Conservation (phyloP, 306 rosid species). For the Pyrus communis region DNA sequence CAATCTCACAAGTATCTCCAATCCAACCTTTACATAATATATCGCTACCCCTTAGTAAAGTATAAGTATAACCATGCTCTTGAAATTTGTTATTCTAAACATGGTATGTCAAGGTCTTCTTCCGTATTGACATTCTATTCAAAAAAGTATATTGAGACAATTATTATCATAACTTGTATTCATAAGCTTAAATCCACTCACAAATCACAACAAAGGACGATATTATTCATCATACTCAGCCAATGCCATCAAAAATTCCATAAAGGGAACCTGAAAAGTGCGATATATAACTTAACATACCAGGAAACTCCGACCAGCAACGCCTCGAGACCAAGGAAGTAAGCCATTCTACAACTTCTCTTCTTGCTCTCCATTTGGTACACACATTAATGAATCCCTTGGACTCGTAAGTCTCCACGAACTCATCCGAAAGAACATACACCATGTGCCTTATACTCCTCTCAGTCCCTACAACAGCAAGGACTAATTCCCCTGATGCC, state of each 20-base stretch:
- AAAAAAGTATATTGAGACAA: neutral
- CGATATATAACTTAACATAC: slow-evolving; percentile 16
- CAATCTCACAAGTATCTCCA: neutral
- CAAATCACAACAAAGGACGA: neutral
- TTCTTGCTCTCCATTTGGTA: slow-evolving; percentile 67
- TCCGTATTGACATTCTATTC: neutral
- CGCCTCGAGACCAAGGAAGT: slow-evolving; percentile 43
- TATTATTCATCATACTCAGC: neutral
- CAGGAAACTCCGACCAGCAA: slow-evolving; percentile 14
- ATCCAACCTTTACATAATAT: neutral
- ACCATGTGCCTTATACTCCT: slow-evolving; percentile 86
- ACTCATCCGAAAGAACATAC: slow-evolving; percentile 58
- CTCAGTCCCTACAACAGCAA: slow-evolving; percentile 80
- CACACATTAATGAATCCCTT: slow-evolving; percentile 24
- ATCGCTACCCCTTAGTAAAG: neutral
- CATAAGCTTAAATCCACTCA: neutral
- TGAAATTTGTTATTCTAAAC: slow-evolving; percentile 2
- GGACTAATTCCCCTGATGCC: slow-evolving; percentile 41
- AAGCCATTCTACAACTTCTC: slow-evolving; percentile 84
- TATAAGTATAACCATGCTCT: neutral
- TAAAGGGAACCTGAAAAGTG: neutral
- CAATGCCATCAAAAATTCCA: neutral
- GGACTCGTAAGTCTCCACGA: slow-evolving; percentile 41
- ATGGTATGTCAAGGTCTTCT: neutral
- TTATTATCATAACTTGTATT: neutral